phyloP scores from a whole-genome alignment of 2,329 filamentous ascomycete species.

The Amauroascus niger region DNA sequence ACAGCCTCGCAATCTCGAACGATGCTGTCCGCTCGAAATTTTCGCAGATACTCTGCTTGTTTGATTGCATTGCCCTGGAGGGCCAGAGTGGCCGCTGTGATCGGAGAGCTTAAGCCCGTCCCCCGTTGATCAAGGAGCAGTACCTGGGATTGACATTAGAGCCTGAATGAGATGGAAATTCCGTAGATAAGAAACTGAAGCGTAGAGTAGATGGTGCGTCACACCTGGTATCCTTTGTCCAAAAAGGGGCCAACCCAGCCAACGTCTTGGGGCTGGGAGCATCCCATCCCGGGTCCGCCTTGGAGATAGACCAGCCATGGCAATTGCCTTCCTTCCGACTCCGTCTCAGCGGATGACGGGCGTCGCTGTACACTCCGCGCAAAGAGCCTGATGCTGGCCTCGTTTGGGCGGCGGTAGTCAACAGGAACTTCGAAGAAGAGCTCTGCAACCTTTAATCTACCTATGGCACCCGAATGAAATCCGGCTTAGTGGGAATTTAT shows the following conservation, averaged over 20 bases:
- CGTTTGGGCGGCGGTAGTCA: slow-evolving; percentile 57
- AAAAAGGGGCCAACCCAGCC: slow-evolving; percentile 62
- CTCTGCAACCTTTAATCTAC: slow-evolving; percentile 66
- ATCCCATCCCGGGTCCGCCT: slow-evolving; percentile 76
- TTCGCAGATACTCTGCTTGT: slow-evolving; percentile 71
- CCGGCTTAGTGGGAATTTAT: background rate
- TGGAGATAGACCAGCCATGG: slow-evolving; percentile 65
- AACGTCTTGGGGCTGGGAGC: slow-evolving; percentile 62
- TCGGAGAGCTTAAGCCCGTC: slow-evolving; percentile 72
- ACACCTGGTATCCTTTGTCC: slow-evolving; percentile 68
- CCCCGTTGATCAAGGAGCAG: slow-evolving; percentile 86
- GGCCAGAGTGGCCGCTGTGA: slow-evolving; percentile 62
- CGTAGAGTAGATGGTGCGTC: slow-evolving; percentile 1
- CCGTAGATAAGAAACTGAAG: background rate
- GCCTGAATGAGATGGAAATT: background rate
- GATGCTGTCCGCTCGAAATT: slow-evolving; percentile 82
- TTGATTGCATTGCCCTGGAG: slow-evolving; percentile 52
- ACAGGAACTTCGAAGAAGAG: slow-evolving; percentile 79
- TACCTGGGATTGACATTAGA: slow-evolving; percentile 29
- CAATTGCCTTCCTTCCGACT: slow-evolving; percentile 41
- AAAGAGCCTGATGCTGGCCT: slow-evolving; percentile 62
- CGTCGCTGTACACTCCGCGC: slow-evolving; percentile 61
- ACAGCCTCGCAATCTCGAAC: slow-evolving; percentile 84
- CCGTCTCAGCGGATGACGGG: slow-evolving; percentile 48
- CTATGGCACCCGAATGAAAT: slow-evolving; percentile 35